Conservation (phyloP, 257 asterid genomes). For the Echium plantagineum region DNA sequence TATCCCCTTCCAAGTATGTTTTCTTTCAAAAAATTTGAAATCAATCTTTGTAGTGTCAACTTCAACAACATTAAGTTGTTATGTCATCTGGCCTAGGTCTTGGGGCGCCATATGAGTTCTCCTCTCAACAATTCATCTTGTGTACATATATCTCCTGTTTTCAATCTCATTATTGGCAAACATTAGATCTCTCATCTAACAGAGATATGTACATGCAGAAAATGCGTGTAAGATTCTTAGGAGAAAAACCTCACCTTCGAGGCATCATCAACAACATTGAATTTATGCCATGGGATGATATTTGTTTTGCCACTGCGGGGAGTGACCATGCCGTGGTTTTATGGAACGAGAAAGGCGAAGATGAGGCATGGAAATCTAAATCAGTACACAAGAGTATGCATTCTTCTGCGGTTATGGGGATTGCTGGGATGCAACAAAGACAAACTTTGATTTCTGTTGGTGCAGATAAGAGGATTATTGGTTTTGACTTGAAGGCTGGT, state of each 20-base stretch:
- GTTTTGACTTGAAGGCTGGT: slow-evolving; percentile 45
- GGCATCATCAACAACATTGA: slow-evolving; percentile 74
- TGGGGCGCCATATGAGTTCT: too few species aligned
- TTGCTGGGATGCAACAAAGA: slow-evolving; percentile 80
- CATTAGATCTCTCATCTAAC: not conserved
- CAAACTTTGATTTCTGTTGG: slow-evolving; percentile 73
- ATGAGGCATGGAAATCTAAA: slow-evolving; percentile 55
- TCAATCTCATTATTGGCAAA: not conserved
- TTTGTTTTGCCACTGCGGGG: slow-evolving; percentile 72
- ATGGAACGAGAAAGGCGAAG: slow-evolving; percentile 61
- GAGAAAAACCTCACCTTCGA: slow-evolving; percentile 66
- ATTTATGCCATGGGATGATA: slow-evolving; percentile 87
- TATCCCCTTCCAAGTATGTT: too few species aligned
- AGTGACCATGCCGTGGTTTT: slow-evolving; percentile 82
- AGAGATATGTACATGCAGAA: slow-evolving; percentile 18
- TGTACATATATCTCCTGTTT: too few species aligned
- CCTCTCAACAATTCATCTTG: too few species aligned
- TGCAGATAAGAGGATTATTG: slow-evolving; percentile 65
- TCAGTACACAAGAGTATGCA: slow-evolving; percentile 47
- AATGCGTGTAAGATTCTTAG: slow-evolving; percentile 41
- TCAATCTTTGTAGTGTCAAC: too few species aligned
- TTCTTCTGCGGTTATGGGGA: slow-evolving; percentile 89
- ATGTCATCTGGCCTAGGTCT: too few species aligned
- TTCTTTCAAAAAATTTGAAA: too few species aligned
- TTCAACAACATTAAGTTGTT: too few species aligned